These are phyloP conservation scores for Backusella westeae DNA, from an alignment of 192 early-diverging fungal species.

Conservation along the genomic window DNA sequence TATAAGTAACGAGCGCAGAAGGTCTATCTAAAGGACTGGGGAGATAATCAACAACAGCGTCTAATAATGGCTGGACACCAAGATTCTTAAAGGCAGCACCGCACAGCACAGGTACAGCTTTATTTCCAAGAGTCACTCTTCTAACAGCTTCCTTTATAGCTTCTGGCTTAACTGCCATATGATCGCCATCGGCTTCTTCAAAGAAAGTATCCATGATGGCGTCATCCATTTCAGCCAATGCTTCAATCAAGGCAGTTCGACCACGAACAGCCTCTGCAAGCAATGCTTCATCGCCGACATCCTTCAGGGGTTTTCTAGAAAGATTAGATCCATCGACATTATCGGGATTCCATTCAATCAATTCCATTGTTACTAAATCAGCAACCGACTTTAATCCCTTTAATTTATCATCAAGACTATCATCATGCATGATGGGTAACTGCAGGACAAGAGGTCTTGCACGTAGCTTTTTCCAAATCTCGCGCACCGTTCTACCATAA, in stretches of 20 bases:
- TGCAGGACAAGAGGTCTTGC: slow-evolving; percentile 70
- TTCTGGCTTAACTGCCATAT: slow-evolving; percentile 57
- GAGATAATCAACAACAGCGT: slow-evolving; percentile 84
- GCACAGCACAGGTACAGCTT: slow-evolving; percentile 80
- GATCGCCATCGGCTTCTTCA: slow-evolving; percentile 68
- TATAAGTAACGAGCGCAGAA: slow-evolving; percentile 51
- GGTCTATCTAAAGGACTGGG: slow-evolving; percentile 78
- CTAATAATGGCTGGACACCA: slow-evolving; percentile 91
- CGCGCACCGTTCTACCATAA: slow-evolving; percentile 56
- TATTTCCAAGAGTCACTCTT: slow-evolving; percentile 63
- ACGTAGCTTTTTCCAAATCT: slow-evolving; percentile 56
- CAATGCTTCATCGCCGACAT: slow-evolving; percentile 33
- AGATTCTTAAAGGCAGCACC: slow-evolving; percentile 88
- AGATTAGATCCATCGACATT: slow-evolving; percentile 42
- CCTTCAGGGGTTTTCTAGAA: slow-evolving; percentile 30
- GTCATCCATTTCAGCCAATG: slow-evolving; percentile 81
- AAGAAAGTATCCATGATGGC: slow-evolving; percentile 83
- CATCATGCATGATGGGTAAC: slow-evolving; percentile 57
- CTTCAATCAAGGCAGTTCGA: slow-evolving; percentile 74
- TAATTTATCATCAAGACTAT: slow-evolving; percentile 36
- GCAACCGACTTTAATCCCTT: slow-evolving; percentile 61
- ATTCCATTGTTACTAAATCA: slow-evolving; percentile 74
- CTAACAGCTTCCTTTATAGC: slow-evolving; percentile 70
- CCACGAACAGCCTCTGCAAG: slow-evolving; percentile 51
- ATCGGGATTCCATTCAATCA: slow-evolving; percentile 58